A percentile compares a stretch with the other conserved stretches of the same genome.
These are phyloP conservation scores for Acanthochlamys bracteata DNA, from an alignment of 106 monocot genomes.

Conservation along the genomic window DNA sequence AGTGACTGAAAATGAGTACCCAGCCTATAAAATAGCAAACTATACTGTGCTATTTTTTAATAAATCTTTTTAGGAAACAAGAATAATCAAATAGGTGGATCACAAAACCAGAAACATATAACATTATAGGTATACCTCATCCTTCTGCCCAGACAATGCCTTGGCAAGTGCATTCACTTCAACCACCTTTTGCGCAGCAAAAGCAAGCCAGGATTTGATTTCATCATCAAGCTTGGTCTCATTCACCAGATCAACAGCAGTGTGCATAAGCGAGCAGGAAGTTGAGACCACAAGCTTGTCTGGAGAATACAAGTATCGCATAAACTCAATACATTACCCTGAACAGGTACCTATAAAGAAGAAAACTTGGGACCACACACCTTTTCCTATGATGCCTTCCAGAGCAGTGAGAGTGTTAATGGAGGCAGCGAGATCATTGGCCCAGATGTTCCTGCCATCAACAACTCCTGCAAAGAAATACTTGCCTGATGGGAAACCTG, in stretches of 20 bases:
- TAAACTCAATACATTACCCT: neutral
- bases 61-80: too few species aligned
- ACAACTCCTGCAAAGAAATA: constrained; percentile 56
- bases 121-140: constrained; percentile 32
- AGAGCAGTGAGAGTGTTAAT: constrained; percentile 36
- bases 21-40: too few species aligned
- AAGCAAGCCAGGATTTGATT: constrained; percentile 75
- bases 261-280: constrained; percentile 64
- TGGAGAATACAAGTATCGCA: constrained; percentile 10
- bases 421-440: constrained; percentile 57
- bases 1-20: neutral
- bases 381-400: constrained; percentile 61
- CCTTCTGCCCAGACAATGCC: constrained; percentile 58
- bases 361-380: constrained; percentile 5
- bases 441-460: constrained; percentile 78
- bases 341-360: neutral
- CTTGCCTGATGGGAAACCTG: constrained; percentile 49
- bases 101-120: neutral
- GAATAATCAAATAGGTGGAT: too few species aligned
- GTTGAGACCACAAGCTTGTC: constrained; percentile 81
- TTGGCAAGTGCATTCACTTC: constrained; percentile 56
- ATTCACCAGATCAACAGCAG: constrained; percentile 41
- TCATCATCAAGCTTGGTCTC: constrained; percentile 53
- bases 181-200: constrained; percentile 67
- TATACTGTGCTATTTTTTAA: too few species aligned